Base-by-base conservation (phyloP, 495 filamentous ascomycete species). In the Xylaria telfairii region DNA sequence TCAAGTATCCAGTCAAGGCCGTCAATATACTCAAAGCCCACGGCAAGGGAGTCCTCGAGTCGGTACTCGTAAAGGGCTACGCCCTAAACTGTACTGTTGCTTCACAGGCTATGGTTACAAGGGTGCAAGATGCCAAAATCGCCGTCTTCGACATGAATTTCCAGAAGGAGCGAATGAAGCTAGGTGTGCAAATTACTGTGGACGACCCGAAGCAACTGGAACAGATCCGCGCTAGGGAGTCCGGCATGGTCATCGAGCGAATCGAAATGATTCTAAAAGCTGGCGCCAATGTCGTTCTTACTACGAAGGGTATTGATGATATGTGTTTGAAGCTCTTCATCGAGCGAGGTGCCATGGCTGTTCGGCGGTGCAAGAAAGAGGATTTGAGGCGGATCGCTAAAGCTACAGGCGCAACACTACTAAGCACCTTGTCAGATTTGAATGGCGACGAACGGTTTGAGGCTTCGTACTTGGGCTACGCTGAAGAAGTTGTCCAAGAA, bases 381-480 rank as follows among this genome's bases (percentile, higher is more conserved):
- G 96, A 99, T 75, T 87, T 99, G 64, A 87, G 96, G 75, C 90
- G 96, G 66, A 98, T 99, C 79, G 95, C 96, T 37, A 97, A 93
- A 84, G 96, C 96, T 15, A 97, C 95, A 8, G 96, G 96, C 56
- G 96, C 96, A 17, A 97, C 94, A 24, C 87, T 99, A 34, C 85
- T 99, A 73, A 93, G 91, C 87, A 91, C 94, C 6, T 87, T 99
- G 24, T 97, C 96, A 13, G 97, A 99, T 78, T 83, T 99, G 68
- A 98, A 98, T 78, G 96, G 96, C 63, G 96, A 99, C 81, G 96
- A 99, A 86, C 92, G 92, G 77, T 99, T 98, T 77, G 96, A 98
- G 72, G 81, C 92, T 21, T 94, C 94, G 28, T 90, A 92, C 71
- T 87, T 99, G 32, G 96, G 96, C 42, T 86, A 92, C 71, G 96